These are phyloP conservation scores for Wickerhamiella kurtzmanii DNA, from an alignment of 805 yeast genomes.

Conservation along the genomic window DNA sequence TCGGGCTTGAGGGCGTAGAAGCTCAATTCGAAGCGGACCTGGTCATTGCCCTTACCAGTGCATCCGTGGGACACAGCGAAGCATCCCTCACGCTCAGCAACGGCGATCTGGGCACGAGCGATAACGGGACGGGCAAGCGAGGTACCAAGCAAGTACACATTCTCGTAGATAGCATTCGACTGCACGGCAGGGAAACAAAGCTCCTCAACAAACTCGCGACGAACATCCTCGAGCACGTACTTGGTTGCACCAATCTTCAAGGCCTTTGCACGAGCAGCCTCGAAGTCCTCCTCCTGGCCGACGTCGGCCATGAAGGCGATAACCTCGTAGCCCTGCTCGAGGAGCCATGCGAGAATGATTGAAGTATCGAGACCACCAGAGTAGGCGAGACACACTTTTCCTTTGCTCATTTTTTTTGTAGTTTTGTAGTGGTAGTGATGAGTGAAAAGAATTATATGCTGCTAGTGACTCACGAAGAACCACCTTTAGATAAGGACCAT, in stretches of 20 bases:
- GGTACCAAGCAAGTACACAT: slow-evolving; percentile 91
- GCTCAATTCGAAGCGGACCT: slow-evolving; percentile 92
- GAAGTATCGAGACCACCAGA: slow-evolving; percentile 99
- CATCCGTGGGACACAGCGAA: slow-evolving; percentile 98
- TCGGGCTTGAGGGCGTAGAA: slow-evolving; percentile 98
- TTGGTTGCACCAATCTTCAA: slow-evolving; percentile 94
- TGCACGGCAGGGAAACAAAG: slow-evolving; percentile 95
- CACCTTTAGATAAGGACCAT: background rate
- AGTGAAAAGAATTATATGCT: too few species aligned
- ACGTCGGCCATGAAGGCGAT: slow-evolving; percentile 96
- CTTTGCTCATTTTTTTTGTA: slow-evolving; percentile 60
- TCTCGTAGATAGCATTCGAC: slow-evolving; percentile 94
- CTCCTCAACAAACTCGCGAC: slow-evolving; percentile 86
- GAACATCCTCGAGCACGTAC: slow-evolving; percentile 85
- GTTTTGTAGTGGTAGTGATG: background rate
- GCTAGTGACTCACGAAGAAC: too few species aligned
- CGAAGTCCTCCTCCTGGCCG: slow-evolving; percentile 99
- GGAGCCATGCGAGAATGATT: slow-evolving; percentile 92
- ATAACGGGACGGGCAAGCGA: slow-evolving; percentile 98
- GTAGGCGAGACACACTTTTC: slow-evolving; percentile 97
- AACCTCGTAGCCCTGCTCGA: slow-evolving; percentile 96
- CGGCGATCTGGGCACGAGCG: slow-evolving; percentile 95
- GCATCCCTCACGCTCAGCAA: slow-evolving; percentile 95
- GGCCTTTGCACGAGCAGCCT: slow-evolving; percentile 92
- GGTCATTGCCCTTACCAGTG: slow-evolving; percentile 99